Percentiles rank a stretch among this genome's conserved stretches.
These are phyloP conservation scores for Fusarium brevicatenulatum DNA, from an alignment of 2,329 filamentous ascomycete genomes.

Conservation along the genomic window DNA sequence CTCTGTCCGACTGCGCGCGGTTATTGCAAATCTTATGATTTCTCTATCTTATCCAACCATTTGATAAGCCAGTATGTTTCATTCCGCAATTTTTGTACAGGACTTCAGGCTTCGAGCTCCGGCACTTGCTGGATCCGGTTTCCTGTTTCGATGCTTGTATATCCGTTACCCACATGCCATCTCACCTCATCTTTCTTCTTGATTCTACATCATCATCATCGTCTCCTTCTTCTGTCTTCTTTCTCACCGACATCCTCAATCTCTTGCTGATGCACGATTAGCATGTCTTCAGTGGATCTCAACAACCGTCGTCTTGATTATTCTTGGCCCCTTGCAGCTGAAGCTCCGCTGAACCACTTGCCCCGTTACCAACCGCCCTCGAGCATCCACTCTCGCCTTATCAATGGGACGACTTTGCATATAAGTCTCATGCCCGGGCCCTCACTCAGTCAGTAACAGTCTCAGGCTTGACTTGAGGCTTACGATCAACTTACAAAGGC, in stretches of 20 bases:
- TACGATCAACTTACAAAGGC: neutral
- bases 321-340: slow-evolving; percentile 15
- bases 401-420: slow-evolving; percentile 21
- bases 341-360: slow-evolving; percentile 17
- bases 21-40: slow-evolving; percentile 9
- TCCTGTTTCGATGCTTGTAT: neutral
- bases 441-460: slow-evolving; percentile 1
- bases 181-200: neutral
- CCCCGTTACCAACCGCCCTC: neutral
- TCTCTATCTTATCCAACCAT: slow-evolving; percentile 44
- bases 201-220: neutral
- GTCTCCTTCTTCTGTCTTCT: neutral
- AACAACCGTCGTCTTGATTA: neutral
- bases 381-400: slow-evolving; percentile 14
- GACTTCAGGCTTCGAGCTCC: neutral
- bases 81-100: neutral
- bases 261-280: slow-evolving; percentile 1
- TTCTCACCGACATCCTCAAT: slow-evolving; percentile 32
- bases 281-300: slow-evolving; percentile 10
- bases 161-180: slow-evolving; percentile 7
- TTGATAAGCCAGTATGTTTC: slow-evolving; percentile 16
- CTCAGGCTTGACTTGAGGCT: neutral
- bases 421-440: slow-evolving; percentile 11
- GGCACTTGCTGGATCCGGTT: neutral
- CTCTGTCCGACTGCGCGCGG: slow-evolving; percentile 28